These are phyloP conservation scores for Silene coronaria DNA, from an alignment of 179 eudicot species.

Conservation along the genomic window DNA sequence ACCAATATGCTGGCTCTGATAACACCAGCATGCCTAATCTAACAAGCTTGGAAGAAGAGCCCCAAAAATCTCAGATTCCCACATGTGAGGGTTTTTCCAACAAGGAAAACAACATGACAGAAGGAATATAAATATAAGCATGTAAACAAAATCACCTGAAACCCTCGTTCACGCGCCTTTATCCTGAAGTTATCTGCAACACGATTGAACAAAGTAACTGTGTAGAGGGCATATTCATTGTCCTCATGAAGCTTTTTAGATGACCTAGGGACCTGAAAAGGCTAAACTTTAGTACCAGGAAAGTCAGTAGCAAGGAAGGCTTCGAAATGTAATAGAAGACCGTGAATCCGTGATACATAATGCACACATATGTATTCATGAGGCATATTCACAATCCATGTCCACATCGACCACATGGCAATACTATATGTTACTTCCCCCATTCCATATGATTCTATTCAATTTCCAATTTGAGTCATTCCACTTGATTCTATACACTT, in stretches of 20 bases:
- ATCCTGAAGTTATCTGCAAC: slow-evolving; percentile 87
- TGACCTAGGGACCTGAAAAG: slow-evolving; percentile 90
- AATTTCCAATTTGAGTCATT: no score
- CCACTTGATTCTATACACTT: no score
- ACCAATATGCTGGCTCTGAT: not conserved
- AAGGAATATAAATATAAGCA: slow-evolving; percentile 1
- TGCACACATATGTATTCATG: slow-evolving; percentile 7
- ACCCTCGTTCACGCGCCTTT: slow-evolving; percentile 92
- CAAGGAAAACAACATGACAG: slow-evolving; percentile 2
- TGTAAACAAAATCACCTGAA: slow-evolving; percentile 45
- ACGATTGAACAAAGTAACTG: slow-evolving; percentile 73
- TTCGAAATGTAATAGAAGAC: not conserved
- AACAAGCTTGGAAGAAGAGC: not conserved
- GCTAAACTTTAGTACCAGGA: slow-evolving; percentile 16
- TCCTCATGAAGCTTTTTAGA: slow-evolving; percentile 87
- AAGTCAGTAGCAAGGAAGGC: slow-evolving; percentile 2
- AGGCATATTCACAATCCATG: not conserved
- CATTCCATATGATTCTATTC: no score
- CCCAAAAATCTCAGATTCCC: not conserved
- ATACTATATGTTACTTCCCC: not conserved
- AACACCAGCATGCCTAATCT: slow-evolving; percentile 4
- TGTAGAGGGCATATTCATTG: slow-evolving; percentile 93
- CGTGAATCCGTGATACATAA: not conserved
- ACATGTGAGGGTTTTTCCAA: slow-evolving; percentile 1
- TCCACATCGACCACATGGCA: not conserved